Evolutionary conservation across 345 rosid species (phyloP).

Genomic region (Erucastrum elatum): DNA sequence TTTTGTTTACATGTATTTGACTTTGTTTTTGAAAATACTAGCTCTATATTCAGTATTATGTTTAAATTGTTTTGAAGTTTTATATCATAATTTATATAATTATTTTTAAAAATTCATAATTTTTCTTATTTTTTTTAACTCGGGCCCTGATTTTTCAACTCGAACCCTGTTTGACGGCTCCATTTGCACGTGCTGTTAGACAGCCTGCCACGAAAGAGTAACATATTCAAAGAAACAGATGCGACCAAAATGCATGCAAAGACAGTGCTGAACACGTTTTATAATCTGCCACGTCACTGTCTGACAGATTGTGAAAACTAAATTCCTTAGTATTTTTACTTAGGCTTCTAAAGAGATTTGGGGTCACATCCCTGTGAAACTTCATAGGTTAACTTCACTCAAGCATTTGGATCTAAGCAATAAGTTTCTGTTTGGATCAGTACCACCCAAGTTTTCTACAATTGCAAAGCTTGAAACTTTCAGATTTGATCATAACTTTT

Average conservation of each 20-base stretch:
- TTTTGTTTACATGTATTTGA: too few species aligned
- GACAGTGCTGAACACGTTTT: not conserved
- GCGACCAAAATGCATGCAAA: not conserved
- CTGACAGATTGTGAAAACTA: conserved; percentile 54
- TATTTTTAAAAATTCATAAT: too few species aligned
- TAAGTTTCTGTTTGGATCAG: not conserved
- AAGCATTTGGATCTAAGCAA: conserved; percentile 60
- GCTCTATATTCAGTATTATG: too few species aligned
- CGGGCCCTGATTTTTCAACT: too few species aligned
- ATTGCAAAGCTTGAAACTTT: conserved; percentile 61
- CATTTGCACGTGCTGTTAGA: too few species aligned
- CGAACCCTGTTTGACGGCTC: too few species aligned
- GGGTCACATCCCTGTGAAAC: conserved; percentile 72
- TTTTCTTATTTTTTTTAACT: too few species aligned
- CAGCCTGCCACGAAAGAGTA: too few species aligned
- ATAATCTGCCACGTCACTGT: conserved; percentile 38
- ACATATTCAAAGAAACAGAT: not conserved
- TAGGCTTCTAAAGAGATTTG: conserved; percentile 66
- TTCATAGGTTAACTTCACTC: conserved; percentile 56
- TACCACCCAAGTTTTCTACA: conserved; percentile 66
- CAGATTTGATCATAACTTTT: conserved; percentile 53
- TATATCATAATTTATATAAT: too few species aligned
- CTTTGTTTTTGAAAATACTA: too few species aligned
- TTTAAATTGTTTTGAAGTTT: too few species aligned
- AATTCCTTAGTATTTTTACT: conserved; percentile 56